A percentile compares a stretch with the other conserved stretches of the same genome.
These are phyloP conservation scores for Trichoderma atroviride DNA, from an alignment of 2,329 filamentous ascomycete species.

Conservation along the genomic window DNA sequence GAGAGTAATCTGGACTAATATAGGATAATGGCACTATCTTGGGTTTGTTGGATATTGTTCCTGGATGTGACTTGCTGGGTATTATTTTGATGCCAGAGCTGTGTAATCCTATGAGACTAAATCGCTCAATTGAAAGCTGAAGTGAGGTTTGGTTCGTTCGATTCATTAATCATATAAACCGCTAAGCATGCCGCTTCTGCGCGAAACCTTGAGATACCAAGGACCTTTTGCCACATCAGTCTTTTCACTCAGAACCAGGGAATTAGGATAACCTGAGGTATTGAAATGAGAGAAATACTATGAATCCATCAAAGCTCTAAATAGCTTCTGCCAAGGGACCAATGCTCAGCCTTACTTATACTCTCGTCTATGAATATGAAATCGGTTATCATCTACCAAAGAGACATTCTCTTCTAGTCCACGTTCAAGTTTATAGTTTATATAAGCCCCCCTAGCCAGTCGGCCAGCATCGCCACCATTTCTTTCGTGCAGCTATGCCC, in stretches of 20 bases:
- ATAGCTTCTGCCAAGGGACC: background rate
- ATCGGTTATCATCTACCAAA: background rate
- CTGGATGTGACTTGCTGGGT: background rate
- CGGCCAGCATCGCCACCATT: slow-evolving; percentile 19
- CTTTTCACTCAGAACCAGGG: accelerated
- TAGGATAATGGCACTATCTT: background rate
- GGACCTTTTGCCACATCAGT: background rate
- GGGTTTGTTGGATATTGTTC: no score
- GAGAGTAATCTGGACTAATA: background rate
- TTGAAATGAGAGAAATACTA: background rate
- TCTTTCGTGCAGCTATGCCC: slow-evolving; percentile 19
- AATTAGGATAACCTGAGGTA: background rate
- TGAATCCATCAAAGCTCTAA: background rate
- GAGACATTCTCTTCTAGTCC: background rate
- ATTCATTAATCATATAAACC: background rate
- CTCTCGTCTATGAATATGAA: background rate
- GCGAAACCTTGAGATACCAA: background rate
- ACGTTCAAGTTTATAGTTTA: background rate
- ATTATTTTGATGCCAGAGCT: background rate
- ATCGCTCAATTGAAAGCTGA: accelerated
- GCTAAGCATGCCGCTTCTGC: background rate
- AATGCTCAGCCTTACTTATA: background rate
- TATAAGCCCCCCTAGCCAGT: background rate
- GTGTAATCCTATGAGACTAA: background rate
- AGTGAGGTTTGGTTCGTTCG: background rate